Evolutionary conservation across 495 filamentous ascomycete genomes (phyloP).

Genomic region (Bacidia rubella): DNA sequence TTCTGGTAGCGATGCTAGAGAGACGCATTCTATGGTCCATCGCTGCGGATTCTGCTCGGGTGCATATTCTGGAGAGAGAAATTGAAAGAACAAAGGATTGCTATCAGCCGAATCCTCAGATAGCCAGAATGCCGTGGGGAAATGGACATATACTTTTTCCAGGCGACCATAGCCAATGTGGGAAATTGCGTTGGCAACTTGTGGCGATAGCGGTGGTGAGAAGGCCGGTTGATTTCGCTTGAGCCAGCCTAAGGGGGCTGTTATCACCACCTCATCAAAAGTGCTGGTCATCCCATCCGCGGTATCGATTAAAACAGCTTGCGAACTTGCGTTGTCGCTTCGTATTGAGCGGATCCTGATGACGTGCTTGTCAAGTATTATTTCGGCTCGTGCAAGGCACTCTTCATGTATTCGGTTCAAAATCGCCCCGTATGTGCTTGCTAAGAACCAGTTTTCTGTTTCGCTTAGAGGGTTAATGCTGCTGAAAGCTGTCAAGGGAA

Average conservation of each 20-base stretch:
- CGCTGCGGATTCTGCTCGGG: slow-evolving; percentile 42
- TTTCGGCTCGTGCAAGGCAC: slow-evolving; percentile 45
- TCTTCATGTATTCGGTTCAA: slow-evolving; percentile 51
- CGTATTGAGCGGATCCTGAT: slow-evolving; percentile 26
- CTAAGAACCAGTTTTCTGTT: slow-evolving; percentile 75
- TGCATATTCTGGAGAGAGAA: slow-evolving; percentile 52
- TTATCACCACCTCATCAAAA: slow-evolving; percentile 81
- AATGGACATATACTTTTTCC: slow-evolving; percentile 87
- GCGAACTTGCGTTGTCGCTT: slow-evolving; percentile 18
- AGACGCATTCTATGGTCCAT: slow-evolving; percentile 69
- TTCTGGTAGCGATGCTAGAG: slow-evolving; percentile 52
- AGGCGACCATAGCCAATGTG: slow-evolving; percentile 75
- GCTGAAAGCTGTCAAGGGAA: not conserved
- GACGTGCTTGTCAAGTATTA: slow-evolving; percentile 47
- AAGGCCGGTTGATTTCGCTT: slow-evolving; percentile 64
- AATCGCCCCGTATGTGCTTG: slow-evolving; percentile 72
- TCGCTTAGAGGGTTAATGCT: not conserved
- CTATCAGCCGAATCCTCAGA: slow-evolving; percentile 5
- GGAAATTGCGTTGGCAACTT: slow-evolving; percentile 56
- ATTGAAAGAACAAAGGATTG: slow-evolving; percentile 44
- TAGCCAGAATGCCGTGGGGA: slow-evolving; percentile 59
- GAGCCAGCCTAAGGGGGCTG: slow-evolving; percentile 77
- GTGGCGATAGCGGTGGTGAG: slow-evolving; percentile 49
- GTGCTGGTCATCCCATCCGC: slow-evolving; percentile 34
- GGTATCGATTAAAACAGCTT: slow-evolving; percentile 40